These are phyloP conservation scores for Fragilariopsis cylindrus DNA, from an alignment of 108 stramenopile species.

Conservation along the genomic window DNA sequence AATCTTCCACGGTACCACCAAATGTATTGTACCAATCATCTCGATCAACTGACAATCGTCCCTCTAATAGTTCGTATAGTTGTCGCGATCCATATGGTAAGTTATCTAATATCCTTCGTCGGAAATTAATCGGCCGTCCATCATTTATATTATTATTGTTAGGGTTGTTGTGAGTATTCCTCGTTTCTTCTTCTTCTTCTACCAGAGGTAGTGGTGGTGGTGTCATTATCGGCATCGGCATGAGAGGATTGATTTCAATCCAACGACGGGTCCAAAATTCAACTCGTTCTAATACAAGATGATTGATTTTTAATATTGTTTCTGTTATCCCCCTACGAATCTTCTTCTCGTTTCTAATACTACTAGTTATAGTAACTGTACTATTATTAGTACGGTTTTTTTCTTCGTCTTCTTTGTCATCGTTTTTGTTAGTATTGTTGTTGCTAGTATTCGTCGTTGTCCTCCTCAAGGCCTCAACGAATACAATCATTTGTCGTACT, in stretches of 20 bases:
- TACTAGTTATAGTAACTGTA: not conserved
- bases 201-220: no score
- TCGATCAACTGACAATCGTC: conserved; percentile 18
- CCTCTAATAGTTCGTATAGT: conserved; percentile 26
- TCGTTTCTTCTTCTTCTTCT: no score
- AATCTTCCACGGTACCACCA: conserved; percentile 25
- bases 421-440: not conserved
- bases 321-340: not conserved
- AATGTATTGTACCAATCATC: conserved; percentile 39
- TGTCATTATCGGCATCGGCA: not conserved
- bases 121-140: conserved; percentile 1
- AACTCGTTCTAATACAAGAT: not conserved
- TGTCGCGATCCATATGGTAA: conserved; percentile 18
- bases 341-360: not conserved
- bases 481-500: not conserved
- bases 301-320: conserved; percentile 10
- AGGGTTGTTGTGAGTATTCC: not conserved
- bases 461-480: not conserved
- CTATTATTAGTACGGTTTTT: not conserved
- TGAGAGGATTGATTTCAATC: conserved; percentile 9
- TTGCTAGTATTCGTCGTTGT: not conserved
- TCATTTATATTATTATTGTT: not conserved
- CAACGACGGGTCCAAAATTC: conserved; percentile 8
- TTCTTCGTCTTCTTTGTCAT: not conserved
- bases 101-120: conserved; percentile 15